phyloP scores from a whole-genome alignment of 2,329 filamentous ascomycete genomes.

The Phoma sp. region DNA sequence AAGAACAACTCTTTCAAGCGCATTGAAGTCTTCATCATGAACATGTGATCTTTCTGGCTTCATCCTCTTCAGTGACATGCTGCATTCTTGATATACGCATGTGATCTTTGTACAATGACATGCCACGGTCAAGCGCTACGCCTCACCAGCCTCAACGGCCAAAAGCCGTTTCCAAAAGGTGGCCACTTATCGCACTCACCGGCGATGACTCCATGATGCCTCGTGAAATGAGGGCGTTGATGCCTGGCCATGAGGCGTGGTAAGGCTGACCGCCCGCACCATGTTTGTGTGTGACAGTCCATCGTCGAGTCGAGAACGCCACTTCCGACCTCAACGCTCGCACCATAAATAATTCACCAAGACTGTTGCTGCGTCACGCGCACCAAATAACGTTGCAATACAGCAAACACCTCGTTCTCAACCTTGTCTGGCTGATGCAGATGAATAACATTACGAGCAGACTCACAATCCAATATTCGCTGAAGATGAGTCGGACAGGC shows the following conservation, averaged over 20 bases:
- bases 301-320: conserved; percentile 8
- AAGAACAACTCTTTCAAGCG: not conserved
- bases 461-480: not conserved
- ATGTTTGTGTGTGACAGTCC: conserved; percentile 1
- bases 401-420: not conserved
- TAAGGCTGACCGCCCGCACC: conserved; percentile 9
- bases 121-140: not conserved
- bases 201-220: not conserved
- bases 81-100: no score
- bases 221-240: conserved; percentile 1
- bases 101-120: not conserved
- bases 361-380: not conserved
- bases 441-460: conserved; percentile 1
- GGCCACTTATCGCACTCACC: not conserved
- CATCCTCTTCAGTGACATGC: no score
- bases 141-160: not conserved
- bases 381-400: not conserved
- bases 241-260: conserved; percentile 6
- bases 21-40: not conserved
- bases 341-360: not conserved
- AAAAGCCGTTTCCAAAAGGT: no score
- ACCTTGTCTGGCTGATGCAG: not conserved
- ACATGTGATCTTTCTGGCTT: no score
- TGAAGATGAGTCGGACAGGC: not conserved
- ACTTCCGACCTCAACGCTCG: conserved; percentile 12